Evolutionary conservation across 2,329 filamentous ascomycete species (phyloP).

Genomic region (Torrubiella hemipterigena): DNA sequence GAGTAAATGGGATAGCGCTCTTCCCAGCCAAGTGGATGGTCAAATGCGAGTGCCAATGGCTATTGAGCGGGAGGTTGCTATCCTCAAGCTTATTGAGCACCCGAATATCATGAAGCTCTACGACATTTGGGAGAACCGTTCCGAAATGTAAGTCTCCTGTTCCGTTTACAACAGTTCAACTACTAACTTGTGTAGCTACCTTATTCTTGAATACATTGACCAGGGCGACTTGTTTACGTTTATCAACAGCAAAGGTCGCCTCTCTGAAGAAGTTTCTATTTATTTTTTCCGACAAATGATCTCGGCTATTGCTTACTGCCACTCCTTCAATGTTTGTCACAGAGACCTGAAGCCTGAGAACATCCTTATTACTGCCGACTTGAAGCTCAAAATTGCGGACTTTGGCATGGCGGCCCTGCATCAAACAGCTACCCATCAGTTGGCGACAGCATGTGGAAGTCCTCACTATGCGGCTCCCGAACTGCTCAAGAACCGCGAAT

Average conservation of each 20-base stretch:
- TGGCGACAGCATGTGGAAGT: conserved; percentile 87
- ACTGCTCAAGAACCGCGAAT: conserved; percentile 64
- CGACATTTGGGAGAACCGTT: conserved; percentile 95
- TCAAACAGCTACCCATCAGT: conserved; percentile 64
- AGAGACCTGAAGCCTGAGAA: conserved; percentile 96
- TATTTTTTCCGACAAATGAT: conserved; percentile 89
- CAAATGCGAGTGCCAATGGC: conserved; percentile 70
- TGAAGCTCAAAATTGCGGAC: conserved; percentile 85
- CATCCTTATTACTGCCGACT: conserved; percentile 67
- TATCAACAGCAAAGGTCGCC: conserved; percentile 60
- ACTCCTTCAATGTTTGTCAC: conserved; percentile 90
- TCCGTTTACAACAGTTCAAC: neutral
- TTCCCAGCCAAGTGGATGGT: conserved; percentile 42
- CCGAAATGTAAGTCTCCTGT: conserved; percentile 62
- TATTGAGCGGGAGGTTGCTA: conserved; percentile 88
- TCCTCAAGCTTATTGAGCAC: conserved; percentile 93
- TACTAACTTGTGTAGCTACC: conserved; percentile 49
- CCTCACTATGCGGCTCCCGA: conserved; percentile 96
- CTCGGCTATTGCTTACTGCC: conserved; percentile 82
- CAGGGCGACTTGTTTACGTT: conserved; percentile 73
- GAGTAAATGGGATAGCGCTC: conserved; percentile 56
- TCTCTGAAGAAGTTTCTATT: conserved; percentile 70
- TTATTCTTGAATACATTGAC: conserved; percentile 87
- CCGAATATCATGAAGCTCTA: conserved; percentile 88
- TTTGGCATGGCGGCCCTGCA: conserved; percentile 94